Percentiles rank a stretch among this genome's conserved stretches.
Evolutionary conservation across 2,329 filamentous ascomycete species (phyloP).

Genomic region (Phialophora chinensis): DNA sequence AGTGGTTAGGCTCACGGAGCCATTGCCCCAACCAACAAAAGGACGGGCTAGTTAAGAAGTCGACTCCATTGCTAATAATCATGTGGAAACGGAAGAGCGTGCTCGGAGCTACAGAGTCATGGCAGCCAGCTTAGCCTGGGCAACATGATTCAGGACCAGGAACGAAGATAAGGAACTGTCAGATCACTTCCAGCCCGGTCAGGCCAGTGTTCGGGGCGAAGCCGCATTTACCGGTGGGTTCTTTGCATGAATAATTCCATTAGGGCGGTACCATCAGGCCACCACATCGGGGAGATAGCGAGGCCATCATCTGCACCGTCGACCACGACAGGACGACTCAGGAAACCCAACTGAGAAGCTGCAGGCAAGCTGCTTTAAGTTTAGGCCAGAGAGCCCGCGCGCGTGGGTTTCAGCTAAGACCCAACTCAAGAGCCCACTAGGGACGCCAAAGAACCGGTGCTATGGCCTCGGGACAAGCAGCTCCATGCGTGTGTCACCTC

Average conservation of each 20-base stretch:
- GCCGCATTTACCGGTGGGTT: neutral
- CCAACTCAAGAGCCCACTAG: neutral
- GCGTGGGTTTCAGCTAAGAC: neutral
- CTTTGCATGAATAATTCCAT: conserved; percentile 1
- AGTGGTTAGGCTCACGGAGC: conserved; percentile 14
- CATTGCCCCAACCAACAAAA: conserved; percentile 15
- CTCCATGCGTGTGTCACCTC: neutral
- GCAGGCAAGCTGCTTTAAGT: conserved; percentile 17
- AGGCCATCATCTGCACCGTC: neutral
- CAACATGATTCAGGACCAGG: neutral
- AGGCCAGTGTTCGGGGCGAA: neutral
- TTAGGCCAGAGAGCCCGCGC: neutral
- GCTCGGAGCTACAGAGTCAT: conserved; percentile 10
- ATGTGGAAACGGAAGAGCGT: conserved; percentile 18
- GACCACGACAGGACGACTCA: neutral
- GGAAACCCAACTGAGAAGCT: neutral
- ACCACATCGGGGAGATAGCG: neutral
- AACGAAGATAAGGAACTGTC: conserved; percentile 5
- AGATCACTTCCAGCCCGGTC: neutral
- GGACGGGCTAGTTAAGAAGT: conserved; percentile 2
- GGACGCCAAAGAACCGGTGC: conserved; percentile 12
- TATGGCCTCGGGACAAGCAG: conserved; percentile 15
- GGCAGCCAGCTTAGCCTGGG: neutral
- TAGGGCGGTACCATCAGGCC: conserved; percentile 2
- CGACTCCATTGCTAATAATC: conserved; percentile 10